Evolutionary conservation across 345 rosid species (phyloP).

Genomic region (Conringia planisiliqua): DNA sequence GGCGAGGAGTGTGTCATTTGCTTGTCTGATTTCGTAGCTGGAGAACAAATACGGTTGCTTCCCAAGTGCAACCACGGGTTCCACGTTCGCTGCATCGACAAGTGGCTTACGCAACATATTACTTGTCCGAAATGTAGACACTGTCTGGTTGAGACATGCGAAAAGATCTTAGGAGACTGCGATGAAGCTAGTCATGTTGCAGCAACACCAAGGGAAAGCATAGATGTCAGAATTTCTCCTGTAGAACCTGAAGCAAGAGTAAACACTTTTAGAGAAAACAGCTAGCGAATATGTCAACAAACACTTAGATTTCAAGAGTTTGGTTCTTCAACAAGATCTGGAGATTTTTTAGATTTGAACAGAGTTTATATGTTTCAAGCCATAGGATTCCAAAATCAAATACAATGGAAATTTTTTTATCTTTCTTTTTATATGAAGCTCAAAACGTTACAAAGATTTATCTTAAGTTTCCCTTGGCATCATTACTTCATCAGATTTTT

Average conservation of each 20-base stretch:
- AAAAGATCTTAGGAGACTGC: slow-evolving; percentile 33
- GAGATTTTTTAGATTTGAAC: neutral
- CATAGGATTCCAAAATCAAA: slow-evolving; percentile 1
- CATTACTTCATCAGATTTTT: neutral
- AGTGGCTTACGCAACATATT: slow-evolving; percentile 49
- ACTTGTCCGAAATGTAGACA: slow-evolving; percentile 66
- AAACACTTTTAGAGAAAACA: slow-evolving; percentile 27
- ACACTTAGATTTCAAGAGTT: neutral
- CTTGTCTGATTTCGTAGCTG: slow-evolving; percentile 44
- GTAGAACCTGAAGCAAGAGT: slow-evolving; percentile 41
- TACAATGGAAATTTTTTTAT: neutral
- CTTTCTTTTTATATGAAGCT: neutral
- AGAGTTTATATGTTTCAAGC: slow-evolving; percentile 13
- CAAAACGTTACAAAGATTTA: slow-evolving; percentile 19
- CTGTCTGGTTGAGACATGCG: slow-evolving; percentile 39
- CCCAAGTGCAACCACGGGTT: slow-evolving; percentile 58
- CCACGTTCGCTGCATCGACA: slow-evolving; percentile 51
- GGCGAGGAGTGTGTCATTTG: slow-evolving; percentile 62
- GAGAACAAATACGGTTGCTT: slow-evolving; percentile 49
- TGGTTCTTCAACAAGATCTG: slow-evolving; percentile 9
- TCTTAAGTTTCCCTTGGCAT: neutral
- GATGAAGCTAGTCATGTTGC: slow-evolving; percentile 17
- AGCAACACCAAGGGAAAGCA: slow-evolving; percentile 25
- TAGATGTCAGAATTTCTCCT: slow-evolving; percentile 28
- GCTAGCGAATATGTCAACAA: slow-evolving; percentile 5